Percentiles rank a stretch among this genome's conserved stretches.
Conservation (phyloP, 305 asterid species). For the Petunia hybrid region DNA sequence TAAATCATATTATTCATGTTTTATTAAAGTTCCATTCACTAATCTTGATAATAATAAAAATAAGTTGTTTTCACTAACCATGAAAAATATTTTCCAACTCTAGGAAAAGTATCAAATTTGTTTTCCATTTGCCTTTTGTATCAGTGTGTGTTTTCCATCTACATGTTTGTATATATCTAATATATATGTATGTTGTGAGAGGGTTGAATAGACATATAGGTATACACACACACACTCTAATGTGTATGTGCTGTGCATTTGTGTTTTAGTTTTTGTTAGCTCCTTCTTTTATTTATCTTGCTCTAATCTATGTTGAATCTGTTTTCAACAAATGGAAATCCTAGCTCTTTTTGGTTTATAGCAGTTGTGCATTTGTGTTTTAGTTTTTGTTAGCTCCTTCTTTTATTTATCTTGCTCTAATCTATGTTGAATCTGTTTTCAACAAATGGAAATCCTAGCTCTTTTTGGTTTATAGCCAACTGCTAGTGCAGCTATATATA, state of each 20-base stretch:
- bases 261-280: slow-evolving; percentile 21
- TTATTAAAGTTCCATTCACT: too few relatives aligned
- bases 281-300: background rate
- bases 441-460: slow-evolving; percentile 1
- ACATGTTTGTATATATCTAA: background rate
- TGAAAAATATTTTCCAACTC: too few relatives aligned
- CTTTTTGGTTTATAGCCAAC: background rate
- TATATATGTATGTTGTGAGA: too few relatives aligned
- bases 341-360: background rate
- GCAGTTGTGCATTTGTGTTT: slow-evolving; percentile 3
- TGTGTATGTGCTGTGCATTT: background rate
- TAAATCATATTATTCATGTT: too few relatives aligned
- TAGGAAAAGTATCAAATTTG: background rate
- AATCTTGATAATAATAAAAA: too few relatives aligned
- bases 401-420: background rate
- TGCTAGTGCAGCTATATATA: background rate
- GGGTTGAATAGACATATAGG: too few relatives aligned
- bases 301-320: background rate
- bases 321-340: slow-evolving; percentile 17
- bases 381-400: background rate
- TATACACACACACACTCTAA: too few relatives aligned
- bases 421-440: slow-evolving; percentile 18
- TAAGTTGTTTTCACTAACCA: too few relatives aligned
- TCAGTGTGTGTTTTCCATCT: background rate
- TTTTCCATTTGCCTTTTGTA: background rate